Conservation (phyloP, 805 yeast species). For the Tetrapisispora arboricola region DNA sequence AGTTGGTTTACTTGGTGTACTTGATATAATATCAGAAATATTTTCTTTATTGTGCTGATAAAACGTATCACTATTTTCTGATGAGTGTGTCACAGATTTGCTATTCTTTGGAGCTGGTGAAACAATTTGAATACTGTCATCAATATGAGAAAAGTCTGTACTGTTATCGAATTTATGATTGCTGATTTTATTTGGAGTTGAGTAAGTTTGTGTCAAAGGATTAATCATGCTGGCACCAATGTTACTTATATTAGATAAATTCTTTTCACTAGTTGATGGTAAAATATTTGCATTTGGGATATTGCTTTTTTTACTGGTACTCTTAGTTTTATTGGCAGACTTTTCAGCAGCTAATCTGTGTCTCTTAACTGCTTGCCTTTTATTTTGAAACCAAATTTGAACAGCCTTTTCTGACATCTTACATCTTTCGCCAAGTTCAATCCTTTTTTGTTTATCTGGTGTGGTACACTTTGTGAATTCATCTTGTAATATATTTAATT, state of each 20-base stretch:
- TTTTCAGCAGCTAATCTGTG: slow-evolving; percentile 24
- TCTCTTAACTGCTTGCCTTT: slow-evolving; percentile 71
- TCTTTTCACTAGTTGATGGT: background rate
- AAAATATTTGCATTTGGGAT: background rate
- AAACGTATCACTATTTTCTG: slow-evolving; percentile 27
- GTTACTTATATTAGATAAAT: background rate
- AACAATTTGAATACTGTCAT: background rate
- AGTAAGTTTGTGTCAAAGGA: background rate
- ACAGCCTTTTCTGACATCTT: slow-evolving; percentile 97
- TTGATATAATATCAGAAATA: slow-evolving; percentile 1
- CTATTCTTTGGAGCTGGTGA: slow-evolving; percentile 1
- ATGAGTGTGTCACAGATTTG: background rate
- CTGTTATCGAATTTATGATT: background rate
- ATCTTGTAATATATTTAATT: slow-evolving; percentile 65
- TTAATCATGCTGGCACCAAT: background rate
- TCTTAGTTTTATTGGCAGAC: background rate
- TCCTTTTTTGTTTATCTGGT: slow-evolving; percentile 68
- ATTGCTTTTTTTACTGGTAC: background rate
- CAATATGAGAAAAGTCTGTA: background rate
- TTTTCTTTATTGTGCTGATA: slow-evolving; percentile 24
- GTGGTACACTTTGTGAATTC: slow-evolving; percentile 72
- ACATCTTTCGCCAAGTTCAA: slow-evolving; percentile 68
- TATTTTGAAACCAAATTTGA: slow-evolving; percentile 97
- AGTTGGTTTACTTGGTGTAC: slow-evolving; percentile 2
- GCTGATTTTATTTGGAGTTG: background rate